phyloP scores from a whole-genome alignment of 2,329 filamentous ascomycete genomes.

The Thielaviopsis musarum region DNA sequence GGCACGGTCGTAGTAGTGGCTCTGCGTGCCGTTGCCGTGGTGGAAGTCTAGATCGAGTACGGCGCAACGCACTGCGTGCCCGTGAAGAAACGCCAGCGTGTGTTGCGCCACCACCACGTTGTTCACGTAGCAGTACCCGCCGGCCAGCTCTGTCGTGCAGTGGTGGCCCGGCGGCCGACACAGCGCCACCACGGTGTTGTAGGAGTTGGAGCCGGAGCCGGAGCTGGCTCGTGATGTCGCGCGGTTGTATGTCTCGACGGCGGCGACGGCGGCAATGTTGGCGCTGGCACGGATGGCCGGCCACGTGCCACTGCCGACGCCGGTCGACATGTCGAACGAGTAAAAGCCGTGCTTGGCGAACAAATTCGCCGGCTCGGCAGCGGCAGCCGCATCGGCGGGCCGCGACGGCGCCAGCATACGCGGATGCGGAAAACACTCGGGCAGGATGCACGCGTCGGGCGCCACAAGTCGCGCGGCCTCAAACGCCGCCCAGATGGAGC shows the following conservation, averaged over 20 bases:
- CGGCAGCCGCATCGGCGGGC: neutral
- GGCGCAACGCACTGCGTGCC: constrained; percentile 10
- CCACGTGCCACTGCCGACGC: constrained; percentile 14
- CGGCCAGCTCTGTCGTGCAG: constrained; percentile 15
- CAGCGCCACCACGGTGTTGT: constrained; percentile 13
- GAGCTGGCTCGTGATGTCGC: neutral
- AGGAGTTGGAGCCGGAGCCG: neutral
- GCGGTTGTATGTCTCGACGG: constrained; percentile 6
- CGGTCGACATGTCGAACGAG: constrained; percentile 16
- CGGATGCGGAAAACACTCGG: constrained; percentile 15
- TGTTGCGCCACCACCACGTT: constrained; percentile 16
- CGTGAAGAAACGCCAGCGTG: constrained; percentile 12
- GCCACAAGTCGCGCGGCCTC: constrained; percentile 12
- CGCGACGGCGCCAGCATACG: constrained; percentile 2
- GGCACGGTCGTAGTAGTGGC: constrained; percentile 17
- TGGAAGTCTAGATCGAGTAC: constrained; percentile 18
- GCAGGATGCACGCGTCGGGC: constrained; percentile 13
- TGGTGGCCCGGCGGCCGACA: constrained; percentile 17
- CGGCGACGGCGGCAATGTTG: constrained; percentile 13
- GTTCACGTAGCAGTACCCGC: constrained; percentile 18
- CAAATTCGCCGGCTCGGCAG: constrained; percentile 6
- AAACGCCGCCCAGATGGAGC: constrained; percentile 12
- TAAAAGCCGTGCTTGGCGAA: constrained; percentile 15
- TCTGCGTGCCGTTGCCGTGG: constrained; percentile 18
- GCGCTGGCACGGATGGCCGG: constrained; percentile 14